Percentiles rank a stretch among this genome's conserved stretches.
phyloP scores from a whole-genome alignment of 176 grass and related monocot species.

The Luzula sylvatica region DNA sequence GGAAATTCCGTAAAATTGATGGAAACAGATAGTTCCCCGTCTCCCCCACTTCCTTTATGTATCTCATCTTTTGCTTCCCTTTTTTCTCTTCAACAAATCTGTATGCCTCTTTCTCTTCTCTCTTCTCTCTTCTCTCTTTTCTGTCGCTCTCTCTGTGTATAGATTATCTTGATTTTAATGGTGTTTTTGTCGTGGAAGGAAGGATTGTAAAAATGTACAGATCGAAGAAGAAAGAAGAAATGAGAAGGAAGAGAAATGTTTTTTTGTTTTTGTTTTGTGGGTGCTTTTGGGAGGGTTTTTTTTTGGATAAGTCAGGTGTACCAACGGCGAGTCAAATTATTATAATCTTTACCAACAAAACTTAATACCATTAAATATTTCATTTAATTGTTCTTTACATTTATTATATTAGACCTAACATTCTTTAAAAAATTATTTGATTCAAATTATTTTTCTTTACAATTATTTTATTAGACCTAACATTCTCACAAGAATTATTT shows the following conservation, averaged over 20 bases:
- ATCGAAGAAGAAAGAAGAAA: not conserved
- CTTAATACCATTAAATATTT: no score
- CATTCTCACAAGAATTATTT: no score
- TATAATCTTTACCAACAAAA: no score
- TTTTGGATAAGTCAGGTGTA: not conserved
- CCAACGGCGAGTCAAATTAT: slow-evolving; percentile 1
- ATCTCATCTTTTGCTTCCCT: not conserved
- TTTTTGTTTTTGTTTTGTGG: not conserved
- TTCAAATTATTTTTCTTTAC: no score
- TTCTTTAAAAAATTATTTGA: no score
- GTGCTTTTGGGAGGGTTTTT: not conserved
- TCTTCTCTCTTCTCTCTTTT: not conserved
- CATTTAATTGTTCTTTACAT: no score
- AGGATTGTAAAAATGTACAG: not conserved
- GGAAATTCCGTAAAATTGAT: slow-evolving; percentile 39
- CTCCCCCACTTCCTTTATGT: slow-evolving; percentile 10
- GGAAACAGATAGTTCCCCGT: not conserved
- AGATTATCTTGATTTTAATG: not conserved
- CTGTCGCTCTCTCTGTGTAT: not conserved
- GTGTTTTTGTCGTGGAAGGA: not conserved
- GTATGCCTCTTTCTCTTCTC: not conserved
- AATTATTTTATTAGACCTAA: no score
- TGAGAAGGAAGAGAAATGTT: not conserved
- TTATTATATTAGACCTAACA: no score
- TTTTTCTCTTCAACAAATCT: not conserved